phyloP scores from a whole-genome alignment of 2,329 filamentous ascomycete genomes.

The Trichoderma arundinaceum region DNA sequence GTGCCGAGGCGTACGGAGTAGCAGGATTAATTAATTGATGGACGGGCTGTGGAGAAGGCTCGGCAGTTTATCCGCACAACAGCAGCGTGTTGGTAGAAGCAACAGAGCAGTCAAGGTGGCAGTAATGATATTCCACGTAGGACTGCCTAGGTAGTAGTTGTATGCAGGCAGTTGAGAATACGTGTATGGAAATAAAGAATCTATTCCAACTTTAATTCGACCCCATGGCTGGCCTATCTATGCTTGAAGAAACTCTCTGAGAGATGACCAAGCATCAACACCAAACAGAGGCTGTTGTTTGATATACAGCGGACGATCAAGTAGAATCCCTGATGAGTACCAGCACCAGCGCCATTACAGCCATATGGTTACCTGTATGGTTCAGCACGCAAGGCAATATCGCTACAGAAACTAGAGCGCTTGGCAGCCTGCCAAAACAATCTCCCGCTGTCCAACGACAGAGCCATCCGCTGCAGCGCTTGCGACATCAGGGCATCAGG shows the following conservation, averaged over 20 bases:
- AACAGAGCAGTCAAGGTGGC: too few species aligned
- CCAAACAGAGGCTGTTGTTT: too few species aligned
- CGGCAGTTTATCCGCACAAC: not conserved
- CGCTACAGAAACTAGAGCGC: not conserved
- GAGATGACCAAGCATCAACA: too few species aligned
- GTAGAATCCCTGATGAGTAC: not conserved
- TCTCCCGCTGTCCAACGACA: not conserved
- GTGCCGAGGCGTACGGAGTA: not conserved
- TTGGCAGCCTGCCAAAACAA: not conserved
- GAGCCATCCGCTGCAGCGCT: not conserved
- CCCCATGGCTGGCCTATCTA: too few species aligned
- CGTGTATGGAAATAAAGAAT: too few species aligned
- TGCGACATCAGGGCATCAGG: slow-evolving; percentile 12
- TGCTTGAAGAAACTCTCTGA: too few species aligned
- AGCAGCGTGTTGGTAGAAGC: too few species aligned
- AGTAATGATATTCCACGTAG: not conserved
- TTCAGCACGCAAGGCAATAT: too few species aligned
- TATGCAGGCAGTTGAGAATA: too few species aligned
- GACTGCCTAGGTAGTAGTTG: too few species aligned
- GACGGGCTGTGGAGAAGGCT: slow-evolving; percentile 9
- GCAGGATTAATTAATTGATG: not conserved
- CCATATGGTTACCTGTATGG: not conserved
- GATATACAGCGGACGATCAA: too few species aligned
- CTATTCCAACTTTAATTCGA: too few species aligned
- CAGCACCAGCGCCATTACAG: not conserved